Percentiles rank a stretch among this genome's conserved stretches.
These are phyloP conservation scores for Salix exigua DNA, from an alignment of 345 rosid species.

Conservation along the genomic window DNA sequence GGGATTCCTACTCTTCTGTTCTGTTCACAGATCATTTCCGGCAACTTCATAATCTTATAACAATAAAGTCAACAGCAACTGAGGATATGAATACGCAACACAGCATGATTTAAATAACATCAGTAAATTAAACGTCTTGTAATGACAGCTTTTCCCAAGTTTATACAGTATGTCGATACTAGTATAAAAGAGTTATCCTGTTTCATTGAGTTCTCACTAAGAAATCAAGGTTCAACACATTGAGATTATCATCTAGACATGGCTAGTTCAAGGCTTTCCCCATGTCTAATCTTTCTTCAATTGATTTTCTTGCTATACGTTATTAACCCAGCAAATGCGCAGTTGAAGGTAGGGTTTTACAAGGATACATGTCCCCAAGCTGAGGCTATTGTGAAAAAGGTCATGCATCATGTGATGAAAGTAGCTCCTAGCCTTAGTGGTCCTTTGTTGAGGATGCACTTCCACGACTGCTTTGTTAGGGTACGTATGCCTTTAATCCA, in stretches of 20 bases:
- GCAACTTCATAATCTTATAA: neutral
- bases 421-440: conserved; percentile 46
- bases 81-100: neutral
- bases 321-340: conserved; percentile 31
- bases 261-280: conserved; percentile 28
- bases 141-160: neutral
- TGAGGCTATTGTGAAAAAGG: conserved; percentile 41
- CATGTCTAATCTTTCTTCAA: conserved; percentile 36
- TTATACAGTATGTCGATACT: neutral
- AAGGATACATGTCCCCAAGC: conserved; percentile 41
- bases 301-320: conserved; percentile 17
- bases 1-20: neutral
- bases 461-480: conserved; percentile 79
- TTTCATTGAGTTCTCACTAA: neutral
- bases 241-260: conserved; percentile 8
- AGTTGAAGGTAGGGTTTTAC: conserved; percentile 58
- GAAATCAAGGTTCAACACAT: neutral
- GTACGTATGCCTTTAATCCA: conserved; percentile 26
- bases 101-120: neutral
- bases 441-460: conserved; percentile 66
- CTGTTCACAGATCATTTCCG: neutral
- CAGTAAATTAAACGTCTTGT: neutral
- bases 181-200: neutral
- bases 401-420: conserved; percentile 26
- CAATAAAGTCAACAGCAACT: neutral